A percentile compares a stretch with the other conserved stretches of the same genome.
These are phyloP conservation scores for Ogataea ganodermae DNA, from an alignment of 805 yeast species.

Conservation along the genomic window DNA sequence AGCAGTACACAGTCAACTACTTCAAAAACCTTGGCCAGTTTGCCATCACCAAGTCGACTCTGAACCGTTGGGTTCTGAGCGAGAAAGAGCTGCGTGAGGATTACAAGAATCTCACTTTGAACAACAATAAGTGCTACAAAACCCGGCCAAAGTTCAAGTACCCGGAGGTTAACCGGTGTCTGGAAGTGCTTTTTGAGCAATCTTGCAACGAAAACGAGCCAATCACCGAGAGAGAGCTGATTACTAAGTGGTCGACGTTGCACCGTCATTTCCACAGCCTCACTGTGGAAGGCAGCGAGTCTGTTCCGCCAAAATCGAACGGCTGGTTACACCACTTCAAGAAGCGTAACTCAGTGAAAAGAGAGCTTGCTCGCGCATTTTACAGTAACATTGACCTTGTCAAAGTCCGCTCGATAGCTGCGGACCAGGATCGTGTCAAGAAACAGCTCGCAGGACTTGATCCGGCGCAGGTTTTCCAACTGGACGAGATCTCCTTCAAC, in stretches of 20 bases:
- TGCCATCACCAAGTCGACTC: conserved; percentile 40
- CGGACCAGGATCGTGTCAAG: conserved; percentile 30
- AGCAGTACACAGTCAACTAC: conserved; percentile 37
- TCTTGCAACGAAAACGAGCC: conserved; percentile 32
- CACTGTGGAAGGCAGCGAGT: conserved; percentile 4
- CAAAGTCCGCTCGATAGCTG: conserved; percentile 17
- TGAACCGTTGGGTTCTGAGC: conserved; percentile 42
- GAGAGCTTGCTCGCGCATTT: conserved; percentile 31
- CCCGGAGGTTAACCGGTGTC: conserved; percentile 38
- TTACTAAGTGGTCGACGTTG: conserved; percentile 34
- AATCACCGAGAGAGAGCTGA: conserved; percentile 34
- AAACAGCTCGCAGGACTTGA: conserved; percentile 18
- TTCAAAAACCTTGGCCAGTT: conserved; percentile 35
- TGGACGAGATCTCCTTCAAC: conserved; percentile 39
- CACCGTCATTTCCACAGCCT: conserved; percentile 24
- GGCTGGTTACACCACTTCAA: conserved; percentile 47
- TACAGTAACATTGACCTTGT: conserved; percentile 22
- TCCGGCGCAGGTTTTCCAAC: conserved; percentile 35
- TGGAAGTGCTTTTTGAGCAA: conserved; percentile 41
- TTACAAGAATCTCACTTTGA: conserved; percentile 29
- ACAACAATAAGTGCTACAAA: conserved; percentile 32
- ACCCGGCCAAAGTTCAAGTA: conserved; percentile 36
- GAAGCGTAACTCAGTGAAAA: conserved; percentile 31
- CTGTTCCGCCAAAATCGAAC: conserved; percentile 33
- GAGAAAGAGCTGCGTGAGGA: conserved; percentile 35